A percentile compares a stretch with the other conserved stretches of the same genome.
Conservation (phyloP, 2,329 filamentous ascomycete species). For the Cladophialophora chaetospira region DNA sequence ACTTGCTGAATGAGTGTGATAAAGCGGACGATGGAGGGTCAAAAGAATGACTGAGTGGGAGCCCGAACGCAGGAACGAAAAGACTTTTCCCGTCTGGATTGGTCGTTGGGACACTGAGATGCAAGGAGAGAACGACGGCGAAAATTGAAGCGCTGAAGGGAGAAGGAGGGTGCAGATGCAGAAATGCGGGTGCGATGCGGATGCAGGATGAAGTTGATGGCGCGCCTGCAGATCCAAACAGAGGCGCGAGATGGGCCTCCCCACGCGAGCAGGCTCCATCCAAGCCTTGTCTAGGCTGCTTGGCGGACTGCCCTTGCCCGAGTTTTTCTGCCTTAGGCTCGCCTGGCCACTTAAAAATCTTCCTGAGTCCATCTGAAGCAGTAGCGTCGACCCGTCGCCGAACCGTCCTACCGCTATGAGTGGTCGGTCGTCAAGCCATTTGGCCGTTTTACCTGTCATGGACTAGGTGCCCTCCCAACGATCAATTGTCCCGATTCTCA, state of each 20-base stretch:
- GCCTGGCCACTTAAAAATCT: conserved; percentile 1
- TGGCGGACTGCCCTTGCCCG: neutral
- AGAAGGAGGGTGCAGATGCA: conserved; percentile 6
- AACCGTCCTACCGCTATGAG: neutral
- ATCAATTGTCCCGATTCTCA: conserved; percentile 11
- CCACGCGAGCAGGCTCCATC: neutral
- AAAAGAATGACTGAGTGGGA: conserved; percentile 25
- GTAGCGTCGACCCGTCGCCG: too few species aligned
- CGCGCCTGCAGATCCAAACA: conserved; percentile 11
- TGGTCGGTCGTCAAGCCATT: conserved; percentile 4
- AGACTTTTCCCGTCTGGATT: conserved; percentile 19
- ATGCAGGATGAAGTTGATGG: conserved; percentile 17
- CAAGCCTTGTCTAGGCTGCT: neutral
- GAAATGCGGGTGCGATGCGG: conserved; percentile 3
- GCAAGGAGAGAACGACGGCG: conserved; percentile 6
- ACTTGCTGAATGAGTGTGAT: conserved; percentile 17
- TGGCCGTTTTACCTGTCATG: neutral
- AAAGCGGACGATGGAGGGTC: conserved; percentile 16
- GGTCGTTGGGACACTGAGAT: conserved; percentile 8
- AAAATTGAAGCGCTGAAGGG: conserved; percentile 4
- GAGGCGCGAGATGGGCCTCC: neutral
- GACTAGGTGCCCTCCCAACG: conserved; percentile 5
- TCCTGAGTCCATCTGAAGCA: conserved; percentile 14
- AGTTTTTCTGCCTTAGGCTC: neutral
- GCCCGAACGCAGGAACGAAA: conserved; percentile 9